phyloP scores from a whole-genome alignment of 2,329 filamentous ascomycete species.

The Trichophyton simii region DNA sequence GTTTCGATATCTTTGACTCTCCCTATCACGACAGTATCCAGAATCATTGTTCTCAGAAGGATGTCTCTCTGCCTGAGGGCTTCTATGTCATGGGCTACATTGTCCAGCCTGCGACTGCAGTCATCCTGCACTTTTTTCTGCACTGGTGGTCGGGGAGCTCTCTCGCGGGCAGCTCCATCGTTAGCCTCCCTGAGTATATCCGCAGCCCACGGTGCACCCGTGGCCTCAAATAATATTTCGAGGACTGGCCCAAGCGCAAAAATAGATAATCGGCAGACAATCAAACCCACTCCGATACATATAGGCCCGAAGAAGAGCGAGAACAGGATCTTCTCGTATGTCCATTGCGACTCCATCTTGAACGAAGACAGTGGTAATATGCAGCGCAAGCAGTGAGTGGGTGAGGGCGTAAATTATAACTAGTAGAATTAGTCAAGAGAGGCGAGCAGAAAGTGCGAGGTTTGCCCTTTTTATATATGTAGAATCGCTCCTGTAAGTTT shows the following conservation, averaged over 20 bases:
- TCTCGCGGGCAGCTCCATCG: background rate
- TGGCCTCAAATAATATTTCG: background rate
- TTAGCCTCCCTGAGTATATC: background rate
- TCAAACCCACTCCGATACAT: too few species aligned
- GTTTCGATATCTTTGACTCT: background rate
- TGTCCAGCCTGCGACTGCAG: background rate
- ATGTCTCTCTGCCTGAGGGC: background rate
- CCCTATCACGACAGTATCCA: background rate
- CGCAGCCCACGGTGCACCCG: background rate
- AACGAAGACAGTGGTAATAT: too few species aligned
- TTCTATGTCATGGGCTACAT: background rate
- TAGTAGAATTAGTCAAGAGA: too few species aligned
- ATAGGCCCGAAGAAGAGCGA: too few species aligned
- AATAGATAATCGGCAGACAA: too few species aligned
- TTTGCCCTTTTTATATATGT: background rate
- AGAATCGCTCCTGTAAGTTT: background rate
- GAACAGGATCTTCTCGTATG: too few species aligned
- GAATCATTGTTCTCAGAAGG: background rate
- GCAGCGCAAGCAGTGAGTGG: too few species aligned
- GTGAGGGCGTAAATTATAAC: too few species aligned
- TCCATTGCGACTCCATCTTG: too few species aligned
- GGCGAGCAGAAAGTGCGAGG: too few species aligned
- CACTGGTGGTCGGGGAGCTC: too few species aligned
- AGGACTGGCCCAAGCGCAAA: background rate
- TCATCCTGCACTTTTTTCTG: background rate